Evolutionary conservation across 352 stramenopile species (phyloP).

Genomic region (Plasmopara halstedii): DNA sequence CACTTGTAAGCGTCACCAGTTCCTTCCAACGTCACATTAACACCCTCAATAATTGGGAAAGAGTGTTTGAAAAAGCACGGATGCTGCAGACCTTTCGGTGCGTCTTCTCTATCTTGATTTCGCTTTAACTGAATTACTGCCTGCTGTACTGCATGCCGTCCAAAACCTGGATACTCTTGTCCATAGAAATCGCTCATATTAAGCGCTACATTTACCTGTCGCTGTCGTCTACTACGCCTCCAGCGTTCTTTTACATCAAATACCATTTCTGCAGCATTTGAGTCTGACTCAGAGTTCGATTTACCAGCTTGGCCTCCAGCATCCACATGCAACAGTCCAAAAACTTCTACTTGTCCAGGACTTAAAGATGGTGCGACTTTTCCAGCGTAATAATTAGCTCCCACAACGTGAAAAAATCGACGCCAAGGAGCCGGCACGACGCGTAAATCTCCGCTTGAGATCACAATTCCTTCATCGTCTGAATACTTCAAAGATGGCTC

Average conservation of each 20-base stretch:
- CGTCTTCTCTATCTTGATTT: constrained; percentile 2
- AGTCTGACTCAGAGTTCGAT: constrained; percentile 13
- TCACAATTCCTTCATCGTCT: constrained; percentile 10
- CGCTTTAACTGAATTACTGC: constrained; percentile 27
- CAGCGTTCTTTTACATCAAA: constrained; percentile 66
- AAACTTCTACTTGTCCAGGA: constrained; percentile 48
- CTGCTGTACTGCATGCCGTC: constrained; percentile 17
- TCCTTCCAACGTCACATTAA: constrained; percentile 25
- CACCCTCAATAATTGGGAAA: constrained; percentile 5
- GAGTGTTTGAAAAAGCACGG: constrained; percentile 40
- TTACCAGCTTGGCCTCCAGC: constrained; percentile 15
- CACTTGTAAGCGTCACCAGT: constrained; percentile 41
- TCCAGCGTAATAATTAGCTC: constrained; percentile 55
- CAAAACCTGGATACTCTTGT: constrained; percentile 39
- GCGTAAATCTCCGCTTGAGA: constrained; percentile 34
- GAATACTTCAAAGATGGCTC: constrained; percentile 2
- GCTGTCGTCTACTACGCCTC: constrained; percentile 51
- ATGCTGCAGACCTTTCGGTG: constrained; percentile 21
- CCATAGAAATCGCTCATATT: constrained; percentile 65
- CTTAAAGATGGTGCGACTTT: constrained; percentile 37
- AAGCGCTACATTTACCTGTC: constrained; percentile 45
- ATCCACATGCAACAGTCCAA: constrained; percentile 46
- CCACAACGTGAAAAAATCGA: constrained; percentile 49
- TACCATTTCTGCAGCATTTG: constrained; percentile 30
- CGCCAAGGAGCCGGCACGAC: constrained; percentile 29